Evolutionary conservation across 305 asterid genomes (phyloP).

Genomic region (Salvia sclarea): DNA sequence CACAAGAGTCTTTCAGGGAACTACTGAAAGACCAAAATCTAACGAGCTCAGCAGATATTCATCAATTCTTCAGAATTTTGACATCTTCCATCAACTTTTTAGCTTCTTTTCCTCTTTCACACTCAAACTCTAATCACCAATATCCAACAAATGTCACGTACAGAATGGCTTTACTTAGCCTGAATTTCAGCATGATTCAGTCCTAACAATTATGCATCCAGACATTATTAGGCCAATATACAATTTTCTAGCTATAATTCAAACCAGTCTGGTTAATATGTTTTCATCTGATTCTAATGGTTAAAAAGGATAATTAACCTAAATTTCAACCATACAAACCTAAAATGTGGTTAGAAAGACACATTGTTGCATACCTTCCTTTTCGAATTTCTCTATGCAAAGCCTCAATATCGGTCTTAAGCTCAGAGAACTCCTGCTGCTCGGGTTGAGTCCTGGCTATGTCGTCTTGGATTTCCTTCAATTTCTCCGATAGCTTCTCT

Average conservation of each 20-base stretch:
- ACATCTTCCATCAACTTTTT: background rate
- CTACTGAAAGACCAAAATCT: background rate
- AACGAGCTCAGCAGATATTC: conserved; percentile 1
- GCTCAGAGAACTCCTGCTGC: conserved; percentile 42
- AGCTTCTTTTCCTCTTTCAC: conserved; percentile 22
- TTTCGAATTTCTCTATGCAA: conserved; percentile 57
- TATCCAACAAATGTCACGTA: background rate
- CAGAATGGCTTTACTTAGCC: background rate
- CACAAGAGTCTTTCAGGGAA: no score
- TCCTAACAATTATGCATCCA: conserved; percentile 5
- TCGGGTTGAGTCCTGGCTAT: conserved; percentile 40
- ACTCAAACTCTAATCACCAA: background rate
- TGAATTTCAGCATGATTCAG: background rate
- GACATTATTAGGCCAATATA: background rate
- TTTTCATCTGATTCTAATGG: background rate
- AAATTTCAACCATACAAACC: background rate
- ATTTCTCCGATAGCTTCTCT: conserved; percentile 44
- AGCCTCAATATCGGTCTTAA: conserved; percentile 54
- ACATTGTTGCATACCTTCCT: conserved; percentile 62
- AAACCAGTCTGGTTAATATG: background rate
- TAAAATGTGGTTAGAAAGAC: background rate
- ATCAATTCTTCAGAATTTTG: background rate
- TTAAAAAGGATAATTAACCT: background rate
- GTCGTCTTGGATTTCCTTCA: conserved; percentile 51
- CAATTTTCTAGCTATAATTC: background rate